phyloP scores from a whole-genome alignment of 495 filamentous ascomycete genomes.

The Hypoxylon subgilvum region DNA sequence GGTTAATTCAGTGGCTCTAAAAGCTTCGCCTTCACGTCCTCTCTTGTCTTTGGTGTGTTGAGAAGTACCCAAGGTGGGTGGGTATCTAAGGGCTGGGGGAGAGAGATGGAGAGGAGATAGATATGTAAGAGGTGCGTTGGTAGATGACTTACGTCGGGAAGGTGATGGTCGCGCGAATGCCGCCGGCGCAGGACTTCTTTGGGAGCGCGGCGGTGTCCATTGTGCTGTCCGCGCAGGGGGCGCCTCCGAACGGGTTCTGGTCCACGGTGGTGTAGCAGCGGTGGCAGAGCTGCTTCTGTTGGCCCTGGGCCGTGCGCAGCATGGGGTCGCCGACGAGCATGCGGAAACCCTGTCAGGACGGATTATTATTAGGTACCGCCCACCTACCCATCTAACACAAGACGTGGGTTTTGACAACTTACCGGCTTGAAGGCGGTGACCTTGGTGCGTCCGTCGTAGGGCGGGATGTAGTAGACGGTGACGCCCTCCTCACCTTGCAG shows the following conservation, averaged over 20 bases:
- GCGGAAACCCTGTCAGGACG: constrained; percentile 50
- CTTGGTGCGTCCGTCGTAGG: constrained; percentile 47
- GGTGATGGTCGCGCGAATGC: constrained; percentile 56
- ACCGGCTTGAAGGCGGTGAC: constrained; percentile 52
- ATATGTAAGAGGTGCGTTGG: too few species aligned
- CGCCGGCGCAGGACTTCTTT: constrained; percentile 48
- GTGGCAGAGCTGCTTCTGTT: constrained; percentile 37
- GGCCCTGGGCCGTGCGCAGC: constrained; percentile 30
- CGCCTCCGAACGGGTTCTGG: constrained; percentile 56
- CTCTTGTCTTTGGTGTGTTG: background rate
- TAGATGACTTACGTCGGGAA: constrained; percentile 54
- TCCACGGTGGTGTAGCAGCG: constrained; percentile 44
- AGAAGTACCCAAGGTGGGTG: background rate
- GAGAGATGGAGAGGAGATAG: background rate
- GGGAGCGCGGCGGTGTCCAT: constrained; percentile 51
- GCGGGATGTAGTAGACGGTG: constrained; percentile 55
- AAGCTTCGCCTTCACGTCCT: too few species aligned
- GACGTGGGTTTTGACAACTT: constrained; percentile 18
- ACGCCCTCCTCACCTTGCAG: constrained; percentile 49
- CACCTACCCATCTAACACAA: background rate
- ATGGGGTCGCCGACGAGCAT: constrained; percentile 49
- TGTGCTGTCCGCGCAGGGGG: constrained; percentile 51
- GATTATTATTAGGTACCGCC: constrained; percentile 13
- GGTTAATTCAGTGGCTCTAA: too few species aligned
- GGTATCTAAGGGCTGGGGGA: background rate